phyloP scores from a whole-genome alignment of 768 basidiomycete species.

The Agrocybe chaxingu region DNA sequence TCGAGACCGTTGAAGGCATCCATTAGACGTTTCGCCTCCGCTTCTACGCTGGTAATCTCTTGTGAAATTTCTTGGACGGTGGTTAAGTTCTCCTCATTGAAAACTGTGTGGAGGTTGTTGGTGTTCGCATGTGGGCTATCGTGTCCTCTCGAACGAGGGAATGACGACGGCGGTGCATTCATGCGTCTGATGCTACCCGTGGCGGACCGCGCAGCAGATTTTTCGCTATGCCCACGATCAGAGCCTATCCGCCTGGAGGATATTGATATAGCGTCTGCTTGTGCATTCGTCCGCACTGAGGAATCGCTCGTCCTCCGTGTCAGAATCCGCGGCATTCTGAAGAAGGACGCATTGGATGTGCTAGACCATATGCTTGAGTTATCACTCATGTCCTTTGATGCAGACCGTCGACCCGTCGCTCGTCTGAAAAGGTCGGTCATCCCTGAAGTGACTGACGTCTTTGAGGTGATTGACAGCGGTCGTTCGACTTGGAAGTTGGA shows the following conservation, averaged over 20 bases:
- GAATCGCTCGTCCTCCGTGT: conserved; percentile 49
- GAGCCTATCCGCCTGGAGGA: conserved; percentile 39
- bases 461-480: conserved; percentile 52
- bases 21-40: conserved; percentile 65
- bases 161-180: conserved; percentile 60
- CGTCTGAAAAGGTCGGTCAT: conserved; percentile 52
- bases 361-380: conserved; percentile 43
- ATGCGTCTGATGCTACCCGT: conserved; percentile 44
- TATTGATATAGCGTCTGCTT: conserved; percentile 38
- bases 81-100: conserved; percentile 55
- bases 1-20: conserved; percentile 82
- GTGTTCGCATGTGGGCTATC: conserved; percentile 32
- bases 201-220: conserved; percentile 35
- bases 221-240: conserved; percentile 25
- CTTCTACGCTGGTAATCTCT: conserved; percentile 68
- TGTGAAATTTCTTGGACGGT: conserved; percentile 61
- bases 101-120: conserved; percentile 34
- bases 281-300: conserved; percentile 42
- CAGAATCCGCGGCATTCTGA: conserved; percentile 34
- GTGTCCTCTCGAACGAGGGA: conserved; percentile 35
- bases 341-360: conserved; percentile 33
- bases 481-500: conserved; percentile 42
- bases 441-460: conserved; percentile 47
- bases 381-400: conserved; percentile 43
- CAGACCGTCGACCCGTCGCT: conserved; percentile 36